Evolutionary conservation across 768 basidiomycete genomes (phyloP).

Genomic region (Strobilomyces echinocephalus): DNA sequence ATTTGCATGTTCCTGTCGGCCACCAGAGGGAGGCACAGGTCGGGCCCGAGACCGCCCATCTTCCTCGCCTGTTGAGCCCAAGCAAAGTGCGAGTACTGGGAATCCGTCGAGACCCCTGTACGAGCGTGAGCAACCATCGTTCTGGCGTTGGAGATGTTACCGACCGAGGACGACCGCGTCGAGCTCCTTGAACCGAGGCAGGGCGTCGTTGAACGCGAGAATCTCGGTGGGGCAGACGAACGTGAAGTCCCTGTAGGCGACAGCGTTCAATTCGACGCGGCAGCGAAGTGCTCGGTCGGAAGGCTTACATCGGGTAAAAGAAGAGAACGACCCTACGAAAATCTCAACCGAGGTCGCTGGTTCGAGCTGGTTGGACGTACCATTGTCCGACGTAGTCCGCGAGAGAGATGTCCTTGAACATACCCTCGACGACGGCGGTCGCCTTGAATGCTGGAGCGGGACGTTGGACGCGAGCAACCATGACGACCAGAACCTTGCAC

Average conservation of each 20-base stretch:
- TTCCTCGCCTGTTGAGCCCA: slow-evolving; percentile 81
- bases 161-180: slow-evolving; percentile 74
- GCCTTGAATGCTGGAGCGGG: slow-evolving; percentile 81
- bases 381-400: slow-evolving; percentile 77
- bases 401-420: slow-evolving; percentile 75
- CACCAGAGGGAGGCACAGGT: slow-evolving; percentile 78
- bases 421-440: slow-evolving; percentile 68
- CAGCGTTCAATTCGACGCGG: background rate
- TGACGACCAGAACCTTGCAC: slow-evolving; percentile 1
- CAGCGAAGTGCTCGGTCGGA: background rate
- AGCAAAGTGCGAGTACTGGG: slow-evolving; percentile 81
- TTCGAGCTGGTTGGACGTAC: slow-evolving; percentile 33
- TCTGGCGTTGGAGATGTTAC: slow-evolving; percentile 7
- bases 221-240: slow-evolving; percentile 96
- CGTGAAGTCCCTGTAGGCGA: slow-evolving; percentile 64
- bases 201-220: slow-evolving; percentile 88
- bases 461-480: slow-evolving; percentile 65
- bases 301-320: slow-evolving; percentile 86
- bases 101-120: slow-evolving; percentile 80
- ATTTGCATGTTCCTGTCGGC: slow-evolving; percentile 78
- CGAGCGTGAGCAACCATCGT: background rate
- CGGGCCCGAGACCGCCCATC: slow-evolving; percentile 85
- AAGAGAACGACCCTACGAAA: slow-evolving; percentile 77
- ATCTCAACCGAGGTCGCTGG: background rate
- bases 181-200: slow-evolving; percentile 67